Evolutionary conservation across 768 basidiomycete genomes (phyloP), one percentile per base, ranked within the genome.

Genomic region (Pisolithus sp.): DNA sequence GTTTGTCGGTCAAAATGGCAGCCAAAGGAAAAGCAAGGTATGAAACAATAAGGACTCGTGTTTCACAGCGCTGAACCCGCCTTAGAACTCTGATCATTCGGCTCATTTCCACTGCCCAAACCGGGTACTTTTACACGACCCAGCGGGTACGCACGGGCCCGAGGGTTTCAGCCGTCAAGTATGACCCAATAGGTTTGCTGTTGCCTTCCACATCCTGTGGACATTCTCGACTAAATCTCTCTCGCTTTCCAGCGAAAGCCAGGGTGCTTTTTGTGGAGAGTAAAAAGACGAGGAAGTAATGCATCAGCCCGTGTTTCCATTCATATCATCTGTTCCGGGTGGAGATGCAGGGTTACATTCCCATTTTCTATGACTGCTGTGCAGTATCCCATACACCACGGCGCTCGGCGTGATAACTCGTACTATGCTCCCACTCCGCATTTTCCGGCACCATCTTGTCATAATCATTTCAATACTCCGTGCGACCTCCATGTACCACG

Each of bases 61-160:
- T 0, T 46, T 18, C 37, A 23, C 23, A 39, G 46, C 20, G 36
- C 10, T 43, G 9, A 31, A 23, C 2, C 40, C 18, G 10, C 46
- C 50, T 28, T 40, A 52, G 92, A 64, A 91, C 89, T 2, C 67
- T 94, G 50, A 84, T 95, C 50, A 83, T 94, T 48, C 87, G 90
- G 45, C 77, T 95, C 58, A 83, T 94, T 53, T 94, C 93, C 13
- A 91, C 91, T 0, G 93, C 93, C 0, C 85, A 90, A 68, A 94
- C 92, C 1, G 92, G 93, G 10, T 92, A 79, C 72, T 93, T 93
- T 68, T 95, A 94, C 70, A 90, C 89, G 20, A 87, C 87, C 2
- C 79, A 84, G 55, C 79, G 93, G 20, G 71, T 85, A 39, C 78
- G 93, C 10, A 68, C 78, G 61, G 86, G 83, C 2, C 82, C 89